Percentiles rank a stretch among this genome's conserved stretches.
Conservation (phyloP, 2,329 filamentous ascomycete genomes). For the Didymella arachidicola region DNA sequence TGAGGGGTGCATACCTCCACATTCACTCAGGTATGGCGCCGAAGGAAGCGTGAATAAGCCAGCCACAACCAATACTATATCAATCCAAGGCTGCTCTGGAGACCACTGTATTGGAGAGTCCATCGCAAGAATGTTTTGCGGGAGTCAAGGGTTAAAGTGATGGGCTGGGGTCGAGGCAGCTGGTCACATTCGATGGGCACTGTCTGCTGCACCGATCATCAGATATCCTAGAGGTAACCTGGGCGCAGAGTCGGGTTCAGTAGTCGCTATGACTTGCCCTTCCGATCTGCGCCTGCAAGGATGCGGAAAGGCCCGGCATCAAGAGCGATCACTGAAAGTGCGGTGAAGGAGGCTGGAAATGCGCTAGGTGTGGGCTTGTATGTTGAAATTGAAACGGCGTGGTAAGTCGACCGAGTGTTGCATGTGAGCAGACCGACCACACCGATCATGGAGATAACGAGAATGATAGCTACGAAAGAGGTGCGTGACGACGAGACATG, state of each 20-base stretch:
- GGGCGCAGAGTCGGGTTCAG: slow-evolving; percentile 2
- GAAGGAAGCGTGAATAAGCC: slow-evolving; percentile 6
- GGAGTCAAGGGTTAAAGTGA: background rate
- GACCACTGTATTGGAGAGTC: background rate
- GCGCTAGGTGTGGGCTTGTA: slow-evolving; percentile 9
- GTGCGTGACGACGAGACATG: slow-evolving; percentile 11
- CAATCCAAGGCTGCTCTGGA: slow-evolving; percentile 8
- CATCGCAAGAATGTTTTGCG: background rate
- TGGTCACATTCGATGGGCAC: background rate
- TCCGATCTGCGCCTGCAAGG: slow-evolving; percentile 1
- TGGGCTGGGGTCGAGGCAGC: slow-evolving; percentile 2
- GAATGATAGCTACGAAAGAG: background rate
- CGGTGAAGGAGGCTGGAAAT: slow-evolving; percentile 12
- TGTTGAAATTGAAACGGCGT: slow-evolving; percentile 10
- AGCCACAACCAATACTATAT: slow-evolving; percentile 2
- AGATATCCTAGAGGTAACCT: slow-evolving; percentile 1
- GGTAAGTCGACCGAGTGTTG: slow-evolving; percentile 11
- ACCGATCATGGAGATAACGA: slow-evolving; percentile 16
- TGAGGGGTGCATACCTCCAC: slow-evolving; percentile 3
- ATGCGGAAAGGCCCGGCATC: slow-evolving; percentile 7
- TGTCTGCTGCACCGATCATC: slow-evolving; percentile 13
- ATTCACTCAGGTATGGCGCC: slow-evolving; percentile 1
- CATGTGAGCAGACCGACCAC: slow-evolving; percentile 21
- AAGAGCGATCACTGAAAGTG: slow-evolving; percentile 6
- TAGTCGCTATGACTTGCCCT: slow-evolving; percentile 8